Percentiles rank a stretch among this genome's conserved stretches.
These are phyloP conservation scores for Chloromonas sp. DNA, from an alignment of 163 green algal genomes.

Conservation along the genomic window DNA sequence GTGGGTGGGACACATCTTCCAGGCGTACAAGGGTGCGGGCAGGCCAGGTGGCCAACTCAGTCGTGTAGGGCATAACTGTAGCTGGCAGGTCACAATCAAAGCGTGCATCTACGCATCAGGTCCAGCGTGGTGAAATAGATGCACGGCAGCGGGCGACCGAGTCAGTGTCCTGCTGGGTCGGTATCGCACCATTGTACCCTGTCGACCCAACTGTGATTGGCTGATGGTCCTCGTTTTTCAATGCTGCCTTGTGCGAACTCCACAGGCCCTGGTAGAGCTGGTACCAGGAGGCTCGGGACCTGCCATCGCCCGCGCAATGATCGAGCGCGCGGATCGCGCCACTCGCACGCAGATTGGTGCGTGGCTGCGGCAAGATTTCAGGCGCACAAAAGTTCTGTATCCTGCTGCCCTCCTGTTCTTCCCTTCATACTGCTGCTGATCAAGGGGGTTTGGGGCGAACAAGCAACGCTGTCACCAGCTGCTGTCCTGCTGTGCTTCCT, in stretches of 20 bases:
- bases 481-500: too few species aligned
- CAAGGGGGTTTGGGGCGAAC: too few species aligned
- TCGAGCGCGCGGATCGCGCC: constrained; percentile 24
- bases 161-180: neutral
- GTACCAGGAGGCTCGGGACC: constrained; percentile 21
- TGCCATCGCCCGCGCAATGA: constrained; percentile 24
- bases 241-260: neutral
- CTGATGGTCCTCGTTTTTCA: neutral
- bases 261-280: constrained; percentile 30
- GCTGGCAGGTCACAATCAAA: neutral
- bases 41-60: too few species aligned
- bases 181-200: neutral
- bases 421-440: too few species aligned
- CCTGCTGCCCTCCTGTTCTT: too few species aligned
- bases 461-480: too few species aligned
- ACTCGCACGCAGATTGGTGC: constrained; percentile 23
- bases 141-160: too few species aligned
- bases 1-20: neutral
- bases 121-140: too few species aligned
- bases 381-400: too few species aligned
- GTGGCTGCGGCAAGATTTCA: too few species aligned
- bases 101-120: neutral
- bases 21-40: too few species aligned
- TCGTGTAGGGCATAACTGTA: neutral
- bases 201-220: neutral